These are phyloP conservation scores for Simmondsia chinensis DNA, from an alignment of 148 eudicot species.

Conservation along the genomic window DNA sequence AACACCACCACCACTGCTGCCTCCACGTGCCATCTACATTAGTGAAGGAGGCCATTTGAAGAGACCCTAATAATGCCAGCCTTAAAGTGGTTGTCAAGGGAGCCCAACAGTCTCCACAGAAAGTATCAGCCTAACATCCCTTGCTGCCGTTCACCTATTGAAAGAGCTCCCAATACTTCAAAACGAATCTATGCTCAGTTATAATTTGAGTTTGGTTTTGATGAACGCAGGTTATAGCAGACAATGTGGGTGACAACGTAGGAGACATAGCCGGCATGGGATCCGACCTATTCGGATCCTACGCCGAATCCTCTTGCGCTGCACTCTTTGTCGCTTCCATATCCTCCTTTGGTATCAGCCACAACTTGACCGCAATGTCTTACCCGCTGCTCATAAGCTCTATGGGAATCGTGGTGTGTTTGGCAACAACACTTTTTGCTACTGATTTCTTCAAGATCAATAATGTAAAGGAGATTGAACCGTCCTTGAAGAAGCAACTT, in stretches of 20 bases:
- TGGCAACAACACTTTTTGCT: slow-evolving; percentile 69
- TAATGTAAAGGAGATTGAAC: slow-evolving; percentile 65
- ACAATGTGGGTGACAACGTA: slow-evolving; percentile 69
- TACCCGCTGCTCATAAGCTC: slow-evolving; percentile 57
- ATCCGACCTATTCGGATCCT: slow-evolving; percentile 64
- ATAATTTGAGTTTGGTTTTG: no score
- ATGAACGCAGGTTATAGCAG: slow-evolving; percentile 84
- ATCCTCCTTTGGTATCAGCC: slow-evolving; percentile 53
- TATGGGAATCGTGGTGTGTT: slow-evolving; percentile 48
- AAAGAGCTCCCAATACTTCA: no score
- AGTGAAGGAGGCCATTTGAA: no score
- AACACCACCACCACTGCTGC: no score
- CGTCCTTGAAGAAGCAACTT: slow-evolving; percentile 67
- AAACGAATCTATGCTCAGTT: no score
- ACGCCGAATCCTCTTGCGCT: slow-evolving; percentile 58
- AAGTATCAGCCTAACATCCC: no score
- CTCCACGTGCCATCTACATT: no score
- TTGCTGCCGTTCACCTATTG: no score
- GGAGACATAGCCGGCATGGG: slow-evolving; percentile 90
- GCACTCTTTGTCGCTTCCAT: slow-evolving; percentile 65
- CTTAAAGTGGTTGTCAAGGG: no score
- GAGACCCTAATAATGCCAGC: no score
- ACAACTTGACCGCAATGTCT: slow-evolving; percentile 50
- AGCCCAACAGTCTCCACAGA: no score
- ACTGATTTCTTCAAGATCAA: slow-evolving; percentile 72